Conservation (phyloP, 1,284 basidiomycete genomes). For the Moniliophthora roreri region DNA sequence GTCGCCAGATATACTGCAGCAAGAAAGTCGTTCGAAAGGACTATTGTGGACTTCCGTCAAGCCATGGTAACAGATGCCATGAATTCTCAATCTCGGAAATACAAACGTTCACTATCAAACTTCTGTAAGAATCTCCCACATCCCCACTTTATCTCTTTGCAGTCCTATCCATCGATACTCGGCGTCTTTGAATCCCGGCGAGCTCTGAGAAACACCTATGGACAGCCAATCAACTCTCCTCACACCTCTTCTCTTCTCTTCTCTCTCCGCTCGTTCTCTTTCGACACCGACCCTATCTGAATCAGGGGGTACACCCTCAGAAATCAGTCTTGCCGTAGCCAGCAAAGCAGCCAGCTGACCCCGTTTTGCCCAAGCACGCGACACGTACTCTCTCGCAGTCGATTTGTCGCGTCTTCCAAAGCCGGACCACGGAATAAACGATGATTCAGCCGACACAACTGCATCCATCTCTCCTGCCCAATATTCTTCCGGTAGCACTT, state of each 20-base stretch:
- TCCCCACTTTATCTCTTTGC: background rate
- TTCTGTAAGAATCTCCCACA: slow-evolving; percentile 2
- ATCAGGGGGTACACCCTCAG: background rate
- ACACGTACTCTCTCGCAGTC: background rate
- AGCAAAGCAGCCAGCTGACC: background rate
- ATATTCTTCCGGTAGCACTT: background rate
- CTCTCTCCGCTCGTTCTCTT: background rate
- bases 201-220: background rate
- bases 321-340: background rate
- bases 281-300: background rate
- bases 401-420: background rate
- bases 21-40: too few relatives aligned
- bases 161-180: background rate
- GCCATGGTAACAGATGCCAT: too few relatives aligned
- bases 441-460: background rate
- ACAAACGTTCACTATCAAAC: too few relatives aligned
- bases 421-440: background rate
- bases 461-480: slow-evolving; percentile 1
- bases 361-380: background rate
- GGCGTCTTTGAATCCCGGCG: background rate
- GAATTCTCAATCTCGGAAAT: too few relatives aligned
- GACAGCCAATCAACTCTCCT: slow-evolving; percentile 2
- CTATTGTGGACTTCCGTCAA: too few relatives aligned
- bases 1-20: too few relatives aligned
- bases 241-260: background rate